Evolutionary conservation across 441 rosid genomes (phyloP), one percentile per base, ranked within the genome.

Genomic region (Adansonia grandidieri): DNA sequence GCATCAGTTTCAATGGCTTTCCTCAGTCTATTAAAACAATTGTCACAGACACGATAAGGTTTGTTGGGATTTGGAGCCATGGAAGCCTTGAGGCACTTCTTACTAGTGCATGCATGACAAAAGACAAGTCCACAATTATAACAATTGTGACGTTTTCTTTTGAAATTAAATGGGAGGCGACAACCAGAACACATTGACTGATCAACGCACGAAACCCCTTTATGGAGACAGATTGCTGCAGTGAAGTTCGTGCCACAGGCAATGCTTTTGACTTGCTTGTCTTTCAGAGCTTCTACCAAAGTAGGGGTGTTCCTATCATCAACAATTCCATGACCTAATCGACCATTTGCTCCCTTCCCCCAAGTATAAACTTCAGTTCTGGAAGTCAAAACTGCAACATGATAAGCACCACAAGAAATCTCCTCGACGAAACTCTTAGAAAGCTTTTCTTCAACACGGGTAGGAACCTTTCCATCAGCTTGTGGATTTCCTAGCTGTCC

Each of bases 181-280:
- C 99, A 96, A 73, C 99, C 99, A 78, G 99, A 96, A 82, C 99
- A 96, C 97, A 92, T 92, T 40, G 98, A 96, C 84, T 94, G 98
- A 83, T 96, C 99, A 82, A 92, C 84, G 76, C 98, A 95, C 48
- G 97, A 92, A 73, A 89, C 96, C 96, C 97, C 91, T 80, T 93
- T 94, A 65, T 96, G 99, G 76, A 94, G 96, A 88, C 99, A 94
- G 81, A 96, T 95, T 83, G 90, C 97, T 73, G 97, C 90, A n/a
- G 98, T 92, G 80, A 92, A 96, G 85, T 89, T 91, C 73, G 92
- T 85, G 73, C 98, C 99, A 84, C 97, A 94, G 44, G 92, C 93
- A 64, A 94, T 86, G 84, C 92, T 92, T 85, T 96, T 94, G 61
- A 94, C 98, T 84, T 93, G 99, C 87, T 94, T 96, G 87, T 96